Percentiles rank a stretch among this genome's conserved stretches.
These are phyloP conservation scores for Colletotrichum sp. DNA, from an alignment of 2,329 filamentous ascomycete species.

Conservation along the genomic window DNA sequence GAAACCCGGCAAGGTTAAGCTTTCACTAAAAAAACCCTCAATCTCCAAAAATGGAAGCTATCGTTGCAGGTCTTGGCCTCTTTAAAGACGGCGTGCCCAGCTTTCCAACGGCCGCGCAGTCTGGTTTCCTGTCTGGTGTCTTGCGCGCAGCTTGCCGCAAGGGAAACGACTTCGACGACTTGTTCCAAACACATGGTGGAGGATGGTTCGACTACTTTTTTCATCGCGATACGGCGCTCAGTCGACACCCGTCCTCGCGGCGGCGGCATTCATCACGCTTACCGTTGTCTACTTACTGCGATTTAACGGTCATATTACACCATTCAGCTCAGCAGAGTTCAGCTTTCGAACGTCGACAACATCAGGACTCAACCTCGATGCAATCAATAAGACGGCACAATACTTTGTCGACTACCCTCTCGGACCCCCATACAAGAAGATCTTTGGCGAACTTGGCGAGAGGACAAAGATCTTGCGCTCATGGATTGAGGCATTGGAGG, in stretches of 20 bases:
- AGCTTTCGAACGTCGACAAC: background rate
- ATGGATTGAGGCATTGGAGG: conserved; percentile 22
- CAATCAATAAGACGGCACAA: conserved; percentile 13
- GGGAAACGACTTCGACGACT: background rate
- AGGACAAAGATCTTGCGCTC: conserved; percentile 26
- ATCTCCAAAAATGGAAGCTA: background rate
- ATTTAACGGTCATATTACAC: background rate
- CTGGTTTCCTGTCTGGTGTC: background rate
- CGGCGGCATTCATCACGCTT: conserved; percentile 2
- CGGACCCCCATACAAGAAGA: conserved; percentile 30
- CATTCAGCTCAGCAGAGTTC: background rate
- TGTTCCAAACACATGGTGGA: background rate
- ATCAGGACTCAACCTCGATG: conserved; percentile 4
- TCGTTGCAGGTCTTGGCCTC: background rate
- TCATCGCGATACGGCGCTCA: background rate
- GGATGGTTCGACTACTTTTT: conserved; percentile 6
- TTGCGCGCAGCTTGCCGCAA: background rate
- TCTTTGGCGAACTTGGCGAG: conserved; percentile 37
- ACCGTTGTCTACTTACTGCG: background rate
- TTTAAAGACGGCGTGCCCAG: background rate
- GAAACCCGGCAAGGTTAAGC: background rate
- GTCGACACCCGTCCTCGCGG: background rate
- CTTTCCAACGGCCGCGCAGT: background rate
- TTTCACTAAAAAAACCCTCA: background rate
- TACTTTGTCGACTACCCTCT: conserved; percentile 32